Percentiles rank a stretch among this genome's conserved stretches.
These are phyloP conservation scores for Pulicaria dysenterica DNA, from an alignment of 129 eudicot genomes.

Conservation along the genomic window DNA sequence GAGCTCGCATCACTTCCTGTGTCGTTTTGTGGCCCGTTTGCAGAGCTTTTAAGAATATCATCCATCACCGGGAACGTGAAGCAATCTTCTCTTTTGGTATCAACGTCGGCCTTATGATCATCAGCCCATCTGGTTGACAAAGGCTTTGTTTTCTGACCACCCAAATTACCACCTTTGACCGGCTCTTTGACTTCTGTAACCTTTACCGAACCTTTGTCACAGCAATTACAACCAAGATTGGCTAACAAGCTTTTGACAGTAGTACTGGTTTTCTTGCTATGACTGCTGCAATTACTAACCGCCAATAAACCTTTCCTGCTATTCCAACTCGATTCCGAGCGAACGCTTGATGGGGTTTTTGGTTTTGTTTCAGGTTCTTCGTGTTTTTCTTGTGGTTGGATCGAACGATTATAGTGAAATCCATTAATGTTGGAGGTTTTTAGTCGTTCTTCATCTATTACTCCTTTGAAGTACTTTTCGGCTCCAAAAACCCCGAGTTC, in stretches of 20 bases:
- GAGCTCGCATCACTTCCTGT: constrained; percentile 82
- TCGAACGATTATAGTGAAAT: constrained; percentile 8
- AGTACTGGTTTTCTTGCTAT: constrained; percentile 37
- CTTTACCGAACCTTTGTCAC: constrained; percentile 51
- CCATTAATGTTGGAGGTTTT: background rate
- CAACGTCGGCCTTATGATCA: constrained; percentile 27
- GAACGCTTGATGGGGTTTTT: constrained; percentile 47
- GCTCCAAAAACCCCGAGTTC: constrained; percentile 87
- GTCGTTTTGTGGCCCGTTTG: constrained; percentile 45
- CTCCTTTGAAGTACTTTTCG: constrained; percentile 86
- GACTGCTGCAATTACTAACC: constrained; percentile 34
- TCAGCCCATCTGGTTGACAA: constrained; percentile 40
- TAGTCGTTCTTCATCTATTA: constrained; percentile 38
- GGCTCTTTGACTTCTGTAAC: constrained; percentile 32
- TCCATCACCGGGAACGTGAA: constrained; percentile 49
- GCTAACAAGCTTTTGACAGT: constrained; percentile 53
- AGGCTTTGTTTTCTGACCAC: constrained; percentile 22
- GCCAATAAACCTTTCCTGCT: constrained; percentile 65
- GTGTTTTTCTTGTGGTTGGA: constrained; percentile 24
- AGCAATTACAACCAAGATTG: constrained; percentile 55
- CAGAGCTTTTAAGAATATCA: constrained; percentile 23
- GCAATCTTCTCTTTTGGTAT: constrained; percentile 34
- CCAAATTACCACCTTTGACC: constrained; percentile 23
- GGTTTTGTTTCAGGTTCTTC: constrained; percentile 28
- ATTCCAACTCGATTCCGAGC: constrained; percentile 70